Conservation (phyloP, 176 grass and related monocot species). For the Phyllostachys edulis region DNA sequence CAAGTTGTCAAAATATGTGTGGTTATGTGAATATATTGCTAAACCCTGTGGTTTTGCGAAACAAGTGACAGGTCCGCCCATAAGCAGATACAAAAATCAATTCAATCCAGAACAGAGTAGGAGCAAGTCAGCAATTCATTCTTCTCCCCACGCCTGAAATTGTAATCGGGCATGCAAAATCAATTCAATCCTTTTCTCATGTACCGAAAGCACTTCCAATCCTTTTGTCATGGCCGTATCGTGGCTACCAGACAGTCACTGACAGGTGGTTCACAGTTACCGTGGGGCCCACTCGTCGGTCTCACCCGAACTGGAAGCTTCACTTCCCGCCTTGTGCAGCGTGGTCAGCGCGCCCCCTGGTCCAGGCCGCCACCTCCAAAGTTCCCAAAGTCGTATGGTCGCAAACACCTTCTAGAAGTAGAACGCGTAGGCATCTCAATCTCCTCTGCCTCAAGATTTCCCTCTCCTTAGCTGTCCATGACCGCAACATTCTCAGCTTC, state of each 20-base stretch:
- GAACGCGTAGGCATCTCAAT: slow-evolving; percentile 2
- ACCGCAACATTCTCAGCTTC: neutral
- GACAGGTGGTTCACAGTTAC: neutral
- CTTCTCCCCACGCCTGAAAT: too few species aligned
- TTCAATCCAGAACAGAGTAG: too few species aligned
- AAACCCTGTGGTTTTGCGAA: too few species aligned
- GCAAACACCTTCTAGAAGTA: neutral
- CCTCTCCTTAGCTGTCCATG: slow-evolving; percentile 15
- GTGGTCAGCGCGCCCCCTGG: neutral
- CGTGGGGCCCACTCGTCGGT: neutral
- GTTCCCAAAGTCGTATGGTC: neutral
- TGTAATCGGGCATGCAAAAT: too few species aligned
- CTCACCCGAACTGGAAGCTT: neutral
- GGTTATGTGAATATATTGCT: too few species aligned
- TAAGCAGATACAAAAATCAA: too few species aligned
- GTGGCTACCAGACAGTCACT: neutral
- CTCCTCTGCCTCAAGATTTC: neutral
- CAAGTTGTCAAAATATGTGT: too few species aligned
- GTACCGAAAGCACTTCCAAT: neutral
- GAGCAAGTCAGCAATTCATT: too few species aligned
- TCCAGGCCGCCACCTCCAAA: neutral
- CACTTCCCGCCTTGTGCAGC: neutral
- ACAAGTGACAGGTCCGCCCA: too few species aligned
- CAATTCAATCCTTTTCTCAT: too few species aligned
- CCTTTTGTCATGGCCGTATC: neutral